phyloP scores from a whole-genome alignment of 164 flowering plant genomes.

The Magnolia changhungtana region DNA sequence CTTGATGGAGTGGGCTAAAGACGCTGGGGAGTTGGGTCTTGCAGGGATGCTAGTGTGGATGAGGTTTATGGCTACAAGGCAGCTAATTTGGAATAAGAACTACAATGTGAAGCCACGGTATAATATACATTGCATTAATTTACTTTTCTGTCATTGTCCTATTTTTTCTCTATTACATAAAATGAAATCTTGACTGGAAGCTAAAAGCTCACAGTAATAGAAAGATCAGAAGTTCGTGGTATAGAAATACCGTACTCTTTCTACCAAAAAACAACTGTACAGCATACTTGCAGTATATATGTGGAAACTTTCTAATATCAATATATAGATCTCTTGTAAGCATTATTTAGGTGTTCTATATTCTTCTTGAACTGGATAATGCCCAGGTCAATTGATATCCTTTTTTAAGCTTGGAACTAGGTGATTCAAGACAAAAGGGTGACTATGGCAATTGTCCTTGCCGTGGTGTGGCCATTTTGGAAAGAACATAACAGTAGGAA shows the following conservation, averaged over 20 bases:
- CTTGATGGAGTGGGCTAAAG: constrained; percentile 64
- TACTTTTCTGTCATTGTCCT: not conserved
- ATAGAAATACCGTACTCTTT: not conserved
- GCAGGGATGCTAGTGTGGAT: constrained; percentile 98
- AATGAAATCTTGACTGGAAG: not conserved
- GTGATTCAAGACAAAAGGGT: no score
- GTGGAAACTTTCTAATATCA: not conserved
- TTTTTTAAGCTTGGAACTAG: no score
- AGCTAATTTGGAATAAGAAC: constrained; percentile 96
- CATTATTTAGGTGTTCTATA: no score
- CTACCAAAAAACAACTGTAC: not conserved
- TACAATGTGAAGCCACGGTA: constrained; percentile 99
- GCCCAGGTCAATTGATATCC: no score
- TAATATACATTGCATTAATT: not conserved
- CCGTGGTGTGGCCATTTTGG: no score
- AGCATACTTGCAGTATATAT: constrained; percentile 1
- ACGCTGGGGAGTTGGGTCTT: constrained; percentile 77
- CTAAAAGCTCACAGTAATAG: not conserved
- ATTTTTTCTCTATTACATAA: not conserved
- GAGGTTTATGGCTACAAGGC: constrained; percentile 99
- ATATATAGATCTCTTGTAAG: not conserved
- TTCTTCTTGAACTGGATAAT: no score
- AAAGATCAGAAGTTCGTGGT: not conserved
- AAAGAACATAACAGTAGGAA: no score
- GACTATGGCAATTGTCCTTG: no score